Conservation (phyloP, 179 eudicot species). For the Heliamphora pulchella region DNA sequence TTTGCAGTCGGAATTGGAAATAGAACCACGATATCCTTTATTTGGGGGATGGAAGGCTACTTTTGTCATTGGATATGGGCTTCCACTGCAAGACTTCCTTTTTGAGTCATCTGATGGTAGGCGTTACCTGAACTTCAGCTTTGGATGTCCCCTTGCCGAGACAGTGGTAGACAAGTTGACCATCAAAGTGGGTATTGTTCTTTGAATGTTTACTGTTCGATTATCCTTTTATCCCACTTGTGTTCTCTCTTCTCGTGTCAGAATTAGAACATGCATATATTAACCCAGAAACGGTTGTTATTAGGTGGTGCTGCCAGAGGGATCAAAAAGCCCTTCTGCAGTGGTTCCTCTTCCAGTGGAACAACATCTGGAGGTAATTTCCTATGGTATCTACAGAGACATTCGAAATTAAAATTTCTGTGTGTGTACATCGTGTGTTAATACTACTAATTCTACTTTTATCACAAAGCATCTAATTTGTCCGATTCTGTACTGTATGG, state of each 20-base stretch:
- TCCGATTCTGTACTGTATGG: neutral
- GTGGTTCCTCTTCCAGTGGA: conserved; percentile 64
- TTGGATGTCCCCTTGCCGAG: conserved; percentile 76
- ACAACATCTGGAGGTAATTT: conserved; percentile 68
- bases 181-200: conserved; percentile 47
- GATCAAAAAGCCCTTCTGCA: conserved; percentile 65
- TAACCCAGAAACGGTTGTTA: conserved; percentile 6
- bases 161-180: conserved; percentile 78
- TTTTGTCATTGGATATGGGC: conserved; percentile 81
- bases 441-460: conserved; percentile 2
- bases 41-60: conserved; percentile 98
- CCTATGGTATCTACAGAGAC: neutral
- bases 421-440: neutral
- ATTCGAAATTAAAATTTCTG: neutral
- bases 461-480: conserved; percentile 1
- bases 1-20: conserved; percentile 80
- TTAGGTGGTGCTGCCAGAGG: conserved; percentile 94
- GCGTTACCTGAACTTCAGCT: conserved; percentile 81
- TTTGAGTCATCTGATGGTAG: conserved; percentile 71
- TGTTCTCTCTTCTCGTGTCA: conserved; percentile 1
- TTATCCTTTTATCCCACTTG: neutral
- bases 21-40: conserved; percentile 92
- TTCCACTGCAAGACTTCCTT: conserved; percentile 86
- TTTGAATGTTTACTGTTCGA: neutral
- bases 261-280: conserved; percentile 9